Conservation (phyloP, 495 filamentous ascomycete species). For the Penicillium odoratum region DNA sequence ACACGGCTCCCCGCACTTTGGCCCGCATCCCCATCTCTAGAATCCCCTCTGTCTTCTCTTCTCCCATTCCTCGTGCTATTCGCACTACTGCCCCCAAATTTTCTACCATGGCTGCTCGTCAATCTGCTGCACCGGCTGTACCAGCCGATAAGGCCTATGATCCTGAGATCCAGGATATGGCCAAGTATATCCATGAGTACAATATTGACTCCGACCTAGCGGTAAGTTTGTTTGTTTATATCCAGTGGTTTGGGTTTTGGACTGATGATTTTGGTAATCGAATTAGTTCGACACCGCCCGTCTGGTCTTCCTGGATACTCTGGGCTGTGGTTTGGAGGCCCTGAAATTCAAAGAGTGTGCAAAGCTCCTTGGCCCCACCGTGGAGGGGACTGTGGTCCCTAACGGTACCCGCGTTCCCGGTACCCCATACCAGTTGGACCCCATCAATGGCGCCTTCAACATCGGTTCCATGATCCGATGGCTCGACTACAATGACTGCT, state of each 20-base stretch:
- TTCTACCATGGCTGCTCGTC: slow-evolving; percentile 50
- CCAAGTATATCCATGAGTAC: slow-evolving; percentile 89
- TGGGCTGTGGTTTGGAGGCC: slow-evolving; percentile 94
- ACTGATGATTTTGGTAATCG: not conserved
- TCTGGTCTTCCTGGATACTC: slow-evolving; percentile 88
- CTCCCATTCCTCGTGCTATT: slow-evolving; percentile 19
- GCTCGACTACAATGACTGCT: slow-evolving; percentile 99
- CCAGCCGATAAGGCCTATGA: slow-evolving; percentile 65
- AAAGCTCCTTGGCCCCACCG: slow-evolving; percentile 92
- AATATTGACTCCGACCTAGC: slow-evolving; percentile 88
- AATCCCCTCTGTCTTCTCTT: slow-evolving; percentile 27
- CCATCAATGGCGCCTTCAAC: slow-evolving; percentile 95
- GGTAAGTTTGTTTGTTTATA: slow-evolving; percentile 54
- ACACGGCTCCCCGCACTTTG: slow-evolving; percentile 51
- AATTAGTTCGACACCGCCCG: slow-evolving; percentile 85
- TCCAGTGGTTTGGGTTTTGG: not conserved
- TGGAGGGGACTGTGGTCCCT: slow-evolving; percentile 87
- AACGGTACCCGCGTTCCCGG: slow-evolving; percentile 91
- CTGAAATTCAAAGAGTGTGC: slow-evolving; percentile 94
- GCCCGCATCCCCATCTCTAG: slow-evolving; percentile 45
- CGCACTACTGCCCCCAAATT: slow-evolving; percentile 32
- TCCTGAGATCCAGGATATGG: slow-evolving; percentile 91
- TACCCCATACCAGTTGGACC: slow-evolving; percentile 91
- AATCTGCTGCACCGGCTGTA: slow-evolving; percentile 38
- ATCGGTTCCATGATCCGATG: slow-evolving; percentile 98